A percentile compares a stretch with the other conserved stretches of the same genome.
Conservation (phyloP, 441 rosid species). For the Gossypium gossypioides region DNA sequence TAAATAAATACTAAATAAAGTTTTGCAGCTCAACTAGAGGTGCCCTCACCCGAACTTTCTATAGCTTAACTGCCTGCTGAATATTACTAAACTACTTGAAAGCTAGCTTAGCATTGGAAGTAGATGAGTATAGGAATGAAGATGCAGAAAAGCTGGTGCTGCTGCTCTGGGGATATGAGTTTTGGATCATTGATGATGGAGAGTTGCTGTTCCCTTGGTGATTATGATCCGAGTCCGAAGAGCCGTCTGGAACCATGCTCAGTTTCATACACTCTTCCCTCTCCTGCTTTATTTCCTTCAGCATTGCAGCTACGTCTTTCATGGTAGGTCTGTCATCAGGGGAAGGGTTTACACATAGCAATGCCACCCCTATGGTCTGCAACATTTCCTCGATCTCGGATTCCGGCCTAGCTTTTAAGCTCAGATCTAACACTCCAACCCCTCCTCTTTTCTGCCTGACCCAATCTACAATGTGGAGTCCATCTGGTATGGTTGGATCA, state of each 20-base stretch:
- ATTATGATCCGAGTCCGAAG: conserved; percentile 15
- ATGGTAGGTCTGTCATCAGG: conserved; percentile 64
- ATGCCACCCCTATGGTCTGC: conserved; percentile 46
- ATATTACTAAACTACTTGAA: conserved; percentile 23
- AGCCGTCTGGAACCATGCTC: conserved; percentile 24
- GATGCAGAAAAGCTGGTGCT: conserved; percentile 58
- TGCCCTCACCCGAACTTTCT: neutral
- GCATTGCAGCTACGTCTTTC: conserved; percentile 71
- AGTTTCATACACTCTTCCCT: conserved; percentile 38
- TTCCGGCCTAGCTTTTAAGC: conserved; percentile 29
- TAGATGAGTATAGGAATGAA: conserved; percentile 43
- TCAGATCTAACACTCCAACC: conserved; percentile 33
- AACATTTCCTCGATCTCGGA: conserved; percentile 45
- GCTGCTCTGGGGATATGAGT: conserved; percentile 29
- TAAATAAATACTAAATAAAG: neutral
- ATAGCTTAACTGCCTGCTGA: neutral
- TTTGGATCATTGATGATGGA: conserved; percentile 18
- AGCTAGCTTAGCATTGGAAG: conserved; percentile 27
- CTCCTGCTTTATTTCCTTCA: conserved; percentile 49
- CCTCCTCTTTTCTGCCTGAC: conserved; percentile 35
- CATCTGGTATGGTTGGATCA: conserved; percentile 66
- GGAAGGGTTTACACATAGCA: conserved; percentile 44
- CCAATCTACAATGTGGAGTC: conserved; percentile 63
- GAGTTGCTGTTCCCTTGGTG: conserved; percentile 16
- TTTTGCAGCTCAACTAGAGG: neutral